Conservation (phyloP, 768 basidiomycete genomes). For the Pleurotus tuoliensis region DNA sequence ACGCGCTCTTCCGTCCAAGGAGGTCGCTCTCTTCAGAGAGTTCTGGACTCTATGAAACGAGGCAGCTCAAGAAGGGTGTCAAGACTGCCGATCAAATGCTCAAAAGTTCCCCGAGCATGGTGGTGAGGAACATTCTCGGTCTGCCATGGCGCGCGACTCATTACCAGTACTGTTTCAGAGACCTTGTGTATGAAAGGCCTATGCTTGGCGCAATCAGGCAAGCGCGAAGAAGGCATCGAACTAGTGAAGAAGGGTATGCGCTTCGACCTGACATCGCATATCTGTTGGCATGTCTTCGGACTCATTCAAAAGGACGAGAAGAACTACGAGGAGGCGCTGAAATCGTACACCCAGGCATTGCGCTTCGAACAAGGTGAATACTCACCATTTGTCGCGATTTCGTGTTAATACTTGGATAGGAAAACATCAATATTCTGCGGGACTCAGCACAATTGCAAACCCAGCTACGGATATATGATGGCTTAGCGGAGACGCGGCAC, state of each 20-base stretch:
- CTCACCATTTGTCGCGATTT: slow-evolving; percentile 1
- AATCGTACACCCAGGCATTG: slow-evolving; percentile 88
- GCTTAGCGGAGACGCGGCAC: slow-evolving; percentile 77
- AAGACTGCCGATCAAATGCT: slow-evolving; percentile 92
- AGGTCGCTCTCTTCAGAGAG: slow-evolving; percentile 82
- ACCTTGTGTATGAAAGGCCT: slow-evolving; percentile 97
- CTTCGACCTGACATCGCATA: slow-evolving; percentile 82
- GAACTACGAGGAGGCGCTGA: slow-evolving; percentile 91
- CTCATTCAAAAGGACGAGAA: slow-evolving; percentile 92
- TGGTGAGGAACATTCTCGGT: slow-evolving; percentile 46
- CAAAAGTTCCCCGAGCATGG: slow-evolving; percentile 96
- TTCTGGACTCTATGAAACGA: slow-evolving; percentile 82
- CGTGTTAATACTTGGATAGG: slow-evolving; percentile 39
- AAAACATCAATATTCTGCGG: slow-evolving; percentile 89
- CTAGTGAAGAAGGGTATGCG: slow-evolving; percentile 82
- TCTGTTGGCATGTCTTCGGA: slow-evolving; percentile 97
- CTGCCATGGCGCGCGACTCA: not conserved
- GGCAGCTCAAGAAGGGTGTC: slow-evolving; percentile 83
- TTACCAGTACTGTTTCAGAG: slow-evolving; percentile 44
- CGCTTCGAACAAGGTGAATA: slow-evolving; percentile 81
- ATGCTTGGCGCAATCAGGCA: slow-evolving; percentile 74
- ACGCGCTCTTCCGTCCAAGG: slow-evolving; percentile 73
- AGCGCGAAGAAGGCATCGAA: slow-evolving; percentile 76
- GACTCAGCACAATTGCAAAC: slow-evolving; percentile 89
- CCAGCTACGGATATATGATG: slow-evolving; percentile 78